These are phyloP conservation scores for Penicillium sp. DNA, from an alignment of 2,329 filamentous ascomycete species.

Conservation along the genomic window DNA sequence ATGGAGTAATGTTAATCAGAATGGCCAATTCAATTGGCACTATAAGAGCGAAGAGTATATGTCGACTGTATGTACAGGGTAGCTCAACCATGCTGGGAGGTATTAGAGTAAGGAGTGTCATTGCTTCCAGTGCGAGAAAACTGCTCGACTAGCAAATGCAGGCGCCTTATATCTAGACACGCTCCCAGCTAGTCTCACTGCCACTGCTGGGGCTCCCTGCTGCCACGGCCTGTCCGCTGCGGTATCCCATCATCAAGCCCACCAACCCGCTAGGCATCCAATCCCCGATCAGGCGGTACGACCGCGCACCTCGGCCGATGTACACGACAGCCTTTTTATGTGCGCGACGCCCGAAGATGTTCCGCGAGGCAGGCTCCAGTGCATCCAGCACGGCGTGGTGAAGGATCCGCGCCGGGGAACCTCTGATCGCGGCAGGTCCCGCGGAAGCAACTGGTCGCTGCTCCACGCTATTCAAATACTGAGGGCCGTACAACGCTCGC, in stretches of 20 bases:
- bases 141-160: too few species aligned
- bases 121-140: not conserved
- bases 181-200: slow-evolving; percentile 41
- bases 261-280: slow-evolving; percentile 77
- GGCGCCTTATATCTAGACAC: slow-evolving; percentile 22
- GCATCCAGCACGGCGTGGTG: slow-evolving; percentile 91
- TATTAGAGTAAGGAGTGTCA: slow-evolving; percentile 4
- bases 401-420: slow-evolving; percentile 73
- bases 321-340: slow-evolving; percentile 62
- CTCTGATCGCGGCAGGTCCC: slow-evolving; percentile 51
- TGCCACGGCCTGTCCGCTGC: slow-evolving; percentile 35
- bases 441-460: slow-evolving; percentile 40
- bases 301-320: slow-evolving; percentile 78
- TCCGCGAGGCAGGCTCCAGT: slow-evolving; percentile 57
- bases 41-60: slow-evolving; percentile 21
- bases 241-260: slow-evolving; percentile 90
- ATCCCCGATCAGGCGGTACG: slow-evolving; percentile 82
- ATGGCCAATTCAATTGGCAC: not conserved
- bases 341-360: slow-evolving; percentile 41
- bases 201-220: slow-evolving; percentile 32
- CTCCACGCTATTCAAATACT: slow-evolving; percentile 48
- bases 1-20: slow-evolving; percentile 9
- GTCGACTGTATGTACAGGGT: slow-evolving; percentile 14
- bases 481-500: slow-evolving; percentile 52
- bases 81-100: slow-evolving; percentile 2